Evolutionary conservation across 768 basidiomycete species (phyloP).

Genomic region (Phlebiopsis flavidoalba): DNA sequence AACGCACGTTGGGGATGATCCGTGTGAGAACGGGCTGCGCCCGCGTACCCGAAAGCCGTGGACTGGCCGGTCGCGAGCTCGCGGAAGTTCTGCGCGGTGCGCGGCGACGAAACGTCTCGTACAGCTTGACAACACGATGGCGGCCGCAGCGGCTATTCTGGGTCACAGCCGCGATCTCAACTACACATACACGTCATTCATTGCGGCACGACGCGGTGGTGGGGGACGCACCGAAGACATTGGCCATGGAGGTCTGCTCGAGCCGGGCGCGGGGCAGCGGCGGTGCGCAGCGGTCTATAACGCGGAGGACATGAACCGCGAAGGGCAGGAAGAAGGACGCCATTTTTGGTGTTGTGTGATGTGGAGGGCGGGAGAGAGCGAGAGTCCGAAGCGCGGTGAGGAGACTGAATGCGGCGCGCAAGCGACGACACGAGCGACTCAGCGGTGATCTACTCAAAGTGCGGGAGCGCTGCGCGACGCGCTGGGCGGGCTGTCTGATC

Average conservation of each 20-base stretch:
- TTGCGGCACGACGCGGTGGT: not conserved
- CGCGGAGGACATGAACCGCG: conserved; percentile 14
- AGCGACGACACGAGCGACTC: not conserved
- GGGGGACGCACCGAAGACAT: conserved; percentile 16
- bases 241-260: conserved; percentile 16
- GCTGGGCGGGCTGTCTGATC: too few species aligned
- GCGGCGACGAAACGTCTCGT: conserved; percentile 71
- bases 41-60: conserved; percentile 72
- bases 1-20: conserved; percentile 50
- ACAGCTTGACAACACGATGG: conserved; percentile 85
- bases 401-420: not conserved
- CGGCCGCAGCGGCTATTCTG: conserved; percentile 38
- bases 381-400: not conserved
- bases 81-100: conserved; percentile 80
- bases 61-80: conserved; percentile 76
- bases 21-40: conserved; percentile 77
- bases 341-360: conserved; percentile 9
- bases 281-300: conserved; percentile 12
- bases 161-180: conserved; percentile 58
- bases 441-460: conserved; percentile 1
- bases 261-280: not conserved
- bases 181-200: conserved; percentile 28
- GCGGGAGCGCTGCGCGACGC: too few species aligned
- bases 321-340: conserved; percentile 19
- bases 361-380: not conserved